Evolutionary conservation across 139 green algal species (phyloP).

Genomic region (Limnomonas spitsbergensis): DNA sequence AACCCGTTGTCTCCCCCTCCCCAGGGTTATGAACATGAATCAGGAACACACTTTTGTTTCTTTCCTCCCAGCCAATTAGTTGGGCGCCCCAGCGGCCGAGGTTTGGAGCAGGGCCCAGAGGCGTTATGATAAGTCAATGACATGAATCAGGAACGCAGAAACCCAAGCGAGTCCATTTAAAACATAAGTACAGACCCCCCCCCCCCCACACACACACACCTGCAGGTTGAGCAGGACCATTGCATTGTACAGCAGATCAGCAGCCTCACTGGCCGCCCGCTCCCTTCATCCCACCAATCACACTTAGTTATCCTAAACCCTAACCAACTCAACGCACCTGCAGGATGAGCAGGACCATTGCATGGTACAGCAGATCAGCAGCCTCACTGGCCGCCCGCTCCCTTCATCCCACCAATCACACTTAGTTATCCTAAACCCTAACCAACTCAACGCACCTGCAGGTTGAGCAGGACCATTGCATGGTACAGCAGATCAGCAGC

Average conservation of each 20-base stretch:
- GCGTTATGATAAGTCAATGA: no score
- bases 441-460: constrained; percentile 51
- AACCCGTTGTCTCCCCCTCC: no score
- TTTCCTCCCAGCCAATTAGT: no score
- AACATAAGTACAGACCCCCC: background rate
- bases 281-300: background rate
- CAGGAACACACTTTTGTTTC: no score
- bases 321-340: constrained; percentile 43
- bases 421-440: background rate
- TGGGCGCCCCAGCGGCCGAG: no score
- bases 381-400: background rate
- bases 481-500: constrained; percentile 97
- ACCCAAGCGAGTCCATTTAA: background rate
- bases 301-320: background rate
- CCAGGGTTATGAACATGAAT: no score
- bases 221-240: constrained; percentile 87
- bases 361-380: constrained; percentile 95
- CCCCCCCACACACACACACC: constrained; percentile 27
- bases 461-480: constrained; percentile 88
- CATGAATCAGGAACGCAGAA: background rate
- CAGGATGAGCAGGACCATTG: constrained; percentile 85
- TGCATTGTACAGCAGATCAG: constrained; percentile 95
- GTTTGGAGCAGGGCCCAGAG: no score
- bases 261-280: constrained; percentile 18
- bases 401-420: background rate